Evolutionary conservation across 768 basidiomycete species (phyloP).

Genomic region (Wakefieldia striispora): DNA sequence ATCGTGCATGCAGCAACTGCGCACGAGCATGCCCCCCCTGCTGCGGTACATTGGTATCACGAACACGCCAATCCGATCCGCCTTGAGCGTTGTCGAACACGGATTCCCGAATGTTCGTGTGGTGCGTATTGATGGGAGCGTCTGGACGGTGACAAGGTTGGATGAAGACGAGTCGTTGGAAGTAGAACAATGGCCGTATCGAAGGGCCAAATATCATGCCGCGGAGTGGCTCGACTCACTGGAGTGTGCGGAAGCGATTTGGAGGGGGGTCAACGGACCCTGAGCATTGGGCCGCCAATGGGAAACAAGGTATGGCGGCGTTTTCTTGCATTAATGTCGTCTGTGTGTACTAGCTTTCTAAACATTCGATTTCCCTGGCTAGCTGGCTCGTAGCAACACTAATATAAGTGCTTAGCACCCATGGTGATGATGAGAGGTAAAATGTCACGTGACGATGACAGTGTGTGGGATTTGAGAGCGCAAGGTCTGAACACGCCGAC

Average conservation of each 20-base stretch:
- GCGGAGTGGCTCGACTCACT: conserved; percentile 65
- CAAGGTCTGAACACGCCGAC: too few species aligned
- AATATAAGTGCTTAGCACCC: too few species aligned
- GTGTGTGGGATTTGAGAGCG: conserved; percentile 5
- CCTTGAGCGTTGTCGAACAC: conserved; percentile 47
- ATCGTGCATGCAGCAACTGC: conserved; percentile 48
- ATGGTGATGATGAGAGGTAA: too few species aligned
- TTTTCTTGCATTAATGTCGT: too few species aligned
- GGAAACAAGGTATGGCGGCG: too few species aligned
- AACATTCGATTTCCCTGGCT: too few species aligned
- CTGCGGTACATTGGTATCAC: conserved; percentile 57
- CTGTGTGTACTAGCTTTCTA: too few species aligned
- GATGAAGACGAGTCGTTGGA: conserved; percentile 35
- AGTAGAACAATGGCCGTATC: conserved; percentile 56
- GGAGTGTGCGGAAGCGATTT: conserved; percentile 57
- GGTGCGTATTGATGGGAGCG: conserved; percentile 49
- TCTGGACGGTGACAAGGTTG: conserved; percentile 49
- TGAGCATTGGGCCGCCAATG: not conserved
- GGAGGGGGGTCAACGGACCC: conserved; percentile 19
- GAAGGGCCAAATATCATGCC: conserved; percentile 49
- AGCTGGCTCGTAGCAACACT: too few species aligned
- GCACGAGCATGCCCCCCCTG: conserved; percentile 50
- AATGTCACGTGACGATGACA: conserved; percentile 14
- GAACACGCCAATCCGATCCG: conserved; percentile 43
- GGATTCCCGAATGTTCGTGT: conserved; percentile 64